These are phyloP conservation scores for Aspergillus eucalypticola DNA, from an alignment of 2,329 filamentous ascomycete species.

Conservation along the genomic window DNA sequence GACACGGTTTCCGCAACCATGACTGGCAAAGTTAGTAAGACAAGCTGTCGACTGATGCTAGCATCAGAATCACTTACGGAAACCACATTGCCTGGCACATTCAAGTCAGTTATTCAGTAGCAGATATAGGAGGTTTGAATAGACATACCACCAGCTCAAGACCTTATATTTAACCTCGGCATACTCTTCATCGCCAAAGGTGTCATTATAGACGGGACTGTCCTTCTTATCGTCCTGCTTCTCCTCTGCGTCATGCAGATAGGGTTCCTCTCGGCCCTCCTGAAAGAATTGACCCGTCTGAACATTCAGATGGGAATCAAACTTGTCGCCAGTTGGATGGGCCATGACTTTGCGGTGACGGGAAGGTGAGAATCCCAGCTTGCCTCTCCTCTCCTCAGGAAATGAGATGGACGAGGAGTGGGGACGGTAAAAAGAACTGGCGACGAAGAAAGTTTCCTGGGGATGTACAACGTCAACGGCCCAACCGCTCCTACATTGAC, in stretches of 20 bases:
- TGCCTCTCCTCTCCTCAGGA: background rate
- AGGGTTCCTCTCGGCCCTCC: background rate
- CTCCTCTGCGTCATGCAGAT: constrained; percentile 16
- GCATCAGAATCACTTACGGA: constrained; percentile 30
- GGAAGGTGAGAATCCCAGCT: background rate
- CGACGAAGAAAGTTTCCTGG: background rate
- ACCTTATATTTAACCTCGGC: constrained; percentile 52
- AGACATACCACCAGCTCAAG: constrained; percentile 44
- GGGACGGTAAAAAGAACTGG: background rate
- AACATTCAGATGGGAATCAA: background rate
- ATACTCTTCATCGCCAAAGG: constrained; percentile 36
- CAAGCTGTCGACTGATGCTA: background rate
- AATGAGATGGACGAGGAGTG: background rate
- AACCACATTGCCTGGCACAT: constrained; percentile 38
- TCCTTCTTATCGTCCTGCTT: constrained; percentile 17
- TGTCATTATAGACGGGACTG: constrained; percentile 22
- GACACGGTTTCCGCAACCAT: constrained; percentile 60
- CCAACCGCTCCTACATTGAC: background rate
- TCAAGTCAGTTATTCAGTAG: background rate
- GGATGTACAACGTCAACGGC: background rate
- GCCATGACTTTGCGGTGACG: background rate
- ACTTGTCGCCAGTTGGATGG: background rate
- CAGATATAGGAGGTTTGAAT: background rate
- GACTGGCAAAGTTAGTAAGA: constrained; percentile 30
- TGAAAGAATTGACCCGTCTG: background rate